Percentiles rank a stretch among this genome's conserved stretches.
Evolutionary conservation across 2,329 filamentous ascomycete species (phyloP).

Genomic region (Didymella segeticola): DNA sequence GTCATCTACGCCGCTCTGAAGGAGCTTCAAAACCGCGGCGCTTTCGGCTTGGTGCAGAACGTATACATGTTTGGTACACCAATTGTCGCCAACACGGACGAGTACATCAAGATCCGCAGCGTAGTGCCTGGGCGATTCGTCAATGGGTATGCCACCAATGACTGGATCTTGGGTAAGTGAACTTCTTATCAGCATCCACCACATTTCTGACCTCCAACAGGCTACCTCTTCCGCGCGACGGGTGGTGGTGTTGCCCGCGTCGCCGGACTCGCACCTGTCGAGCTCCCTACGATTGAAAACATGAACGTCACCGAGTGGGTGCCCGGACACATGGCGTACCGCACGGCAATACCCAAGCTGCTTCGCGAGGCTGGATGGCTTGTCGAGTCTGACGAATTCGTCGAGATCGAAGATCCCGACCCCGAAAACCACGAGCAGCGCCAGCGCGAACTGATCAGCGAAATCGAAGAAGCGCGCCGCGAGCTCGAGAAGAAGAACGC

Average conservation of each 20-base stretch:
- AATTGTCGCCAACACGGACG: constrained; percentile 88
- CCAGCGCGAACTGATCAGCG: constrained; percentile 91
- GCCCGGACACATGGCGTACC: constrained; percentile 95
- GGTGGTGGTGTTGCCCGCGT: constrained; percentile 89
- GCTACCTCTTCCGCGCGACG: constrained; percentile 93
- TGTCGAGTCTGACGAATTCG: constrained; percentile 91
- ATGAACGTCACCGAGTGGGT: constrained; percentile 86
- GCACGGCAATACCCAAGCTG: constrained; percentile 86
- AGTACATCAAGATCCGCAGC: constrained; percentile 80
- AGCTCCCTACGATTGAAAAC: constrained; percentile 87
- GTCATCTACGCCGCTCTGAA: constrained; percentile 92
- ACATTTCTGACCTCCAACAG: constrained; percentile 36
- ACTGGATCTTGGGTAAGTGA: constrained; percentile 83
- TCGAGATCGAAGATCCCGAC: constrained; percentile 95
- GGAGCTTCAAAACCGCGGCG: constrained; percentile 84
- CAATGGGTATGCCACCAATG: constrained; percentile 91
- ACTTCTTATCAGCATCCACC: background rate
- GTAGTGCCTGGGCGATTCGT: constrained; percentile 92
- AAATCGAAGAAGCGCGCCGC: constrained; percentile 93
- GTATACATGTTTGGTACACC: constrained; percentile 95
- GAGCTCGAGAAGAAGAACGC: constrained; percentile 75
- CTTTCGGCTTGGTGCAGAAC: constrained; percentile 88
- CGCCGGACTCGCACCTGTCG: constrained; percentile 80
- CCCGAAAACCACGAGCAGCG: constrained; percentile 88
- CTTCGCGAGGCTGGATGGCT: constrained; percentile 88